Evolutionary conservation across 495 filamentous ascomycete species (phyloP).

Genomic region (Polyplosphaeria fusca): DNA sequence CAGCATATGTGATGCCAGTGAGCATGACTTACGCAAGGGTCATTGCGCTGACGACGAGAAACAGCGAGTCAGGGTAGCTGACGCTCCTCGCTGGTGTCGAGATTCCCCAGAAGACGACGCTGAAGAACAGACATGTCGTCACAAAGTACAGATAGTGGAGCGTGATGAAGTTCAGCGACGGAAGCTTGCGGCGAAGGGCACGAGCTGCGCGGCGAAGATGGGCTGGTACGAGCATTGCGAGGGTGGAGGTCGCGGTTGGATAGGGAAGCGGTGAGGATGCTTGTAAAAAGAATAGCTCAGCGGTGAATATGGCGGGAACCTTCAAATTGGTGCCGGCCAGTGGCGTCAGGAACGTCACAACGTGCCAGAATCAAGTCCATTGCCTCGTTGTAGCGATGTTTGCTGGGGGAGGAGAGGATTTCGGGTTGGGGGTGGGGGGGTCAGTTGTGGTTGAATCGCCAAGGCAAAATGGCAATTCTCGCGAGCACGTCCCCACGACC

Average conservation of each 20-base stretch:
- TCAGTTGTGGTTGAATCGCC: too few species aligned
- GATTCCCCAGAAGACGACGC: constrained; percentile 70
- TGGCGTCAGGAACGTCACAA: too few species aligned
- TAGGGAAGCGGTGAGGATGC: not conserved
- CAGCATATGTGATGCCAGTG: not conserved
- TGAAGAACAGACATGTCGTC: constrained; percentile 57
- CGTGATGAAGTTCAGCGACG: constrained; percentile 72
- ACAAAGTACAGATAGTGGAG: constrained; percentile 79
- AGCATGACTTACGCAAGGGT: constrained; percentile 55
- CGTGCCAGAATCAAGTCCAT: too few species aligned
- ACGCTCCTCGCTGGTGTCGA: constrained; percentile 61
- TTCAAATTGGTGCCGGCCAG: too few species aligned
- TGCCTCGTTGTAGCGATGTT: too few species aligned
- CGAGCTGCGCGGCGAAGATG: constrained; percentile 29
- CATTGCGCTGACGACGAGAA: constrained; percentile 75
- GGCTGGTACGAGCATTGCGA: not conserved
- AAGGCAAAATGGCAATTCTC: too few species aligned
- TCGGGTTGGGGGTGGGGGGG: too few species aligned
- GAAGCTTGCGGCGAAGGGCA: constrained; percentile 38
- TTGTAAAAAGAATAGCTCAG: not conserved
- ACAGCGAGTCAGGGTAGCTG: constrained; percentile 71
- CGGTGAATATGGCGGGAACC: too few species aligned
- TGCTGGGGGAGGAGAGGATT: too few species aligned
- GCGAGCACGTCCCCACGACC: too few species aligned
- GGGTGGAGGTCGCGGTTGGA: not conserved